Conservation (phyloP, 257 asterid species). For the Gentiana dahurica region DNA sequence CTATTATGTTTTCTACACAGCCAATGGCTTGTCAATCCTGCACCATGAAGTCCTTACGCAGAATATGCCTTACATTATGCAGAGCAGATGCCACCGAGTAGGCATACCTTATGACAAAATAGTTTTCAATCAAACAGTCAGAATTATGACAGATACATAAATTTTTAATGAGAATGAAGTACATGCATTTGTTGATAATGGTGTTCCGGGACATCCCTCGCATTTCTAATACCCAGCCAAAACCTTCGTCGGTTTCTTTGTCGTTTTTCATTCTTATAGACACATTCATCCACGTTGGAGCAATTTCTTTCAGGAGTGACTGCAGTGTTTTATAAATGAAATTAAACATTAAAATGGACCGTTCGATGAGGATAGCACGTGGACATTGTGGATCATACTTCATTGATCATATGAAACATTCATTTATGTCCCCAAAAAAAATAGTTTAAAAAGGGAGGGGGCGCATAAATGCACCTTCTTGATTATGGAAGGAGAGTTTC, state of each 20-base stretch:
- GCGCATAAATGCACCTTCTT: slow-evolving; percentile 48
- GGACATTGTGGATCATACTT: no score
- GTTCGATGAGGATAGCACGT: no score
- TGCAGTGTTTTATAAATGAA: slow-evolving; percentile 23
- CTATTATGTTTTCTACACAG: no score
- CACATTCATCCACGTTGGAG: slow-evolving; percentile 98
- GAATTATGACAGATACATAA: background rate
- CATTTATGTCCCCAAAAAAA: no score
- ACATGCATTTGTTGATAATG: no score
- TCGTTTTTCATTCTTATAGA: slow-evolving; percentile 97
- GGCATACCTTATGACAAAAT: slow-evolving; percentile 50
- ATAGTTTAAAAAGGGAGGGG: no score
- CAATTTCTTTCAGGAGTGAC: slow-evolving; percentile 74
- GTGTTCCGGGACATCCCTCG: slow-evolving; percentile 15
- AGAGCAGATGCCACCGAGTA: slow-evolving; percentile 92
- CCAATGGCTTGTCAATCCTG: slow-evolving; percentile 39
- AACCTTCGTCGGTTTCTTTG: slow-evolving; percentile 83
- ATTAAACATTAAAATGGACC: background rate
- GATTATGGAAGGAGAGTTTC: slow-evolving; percentile 91
- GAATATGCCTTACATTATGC: slow-evolving; percentile 81
- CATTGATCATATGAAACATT: no score
- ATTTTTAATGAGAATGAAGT: no score
- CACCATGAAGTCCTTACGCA: slow-evolving; percentile 86
- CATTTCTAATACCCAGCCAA: slow-evolving; percentile 99
- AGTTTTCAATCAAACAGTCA: slow-evolving; percentile 12